Conservation (phyloP, 2,329 filamentous ascomycete species). For the Aphanocladium album region DNA sequence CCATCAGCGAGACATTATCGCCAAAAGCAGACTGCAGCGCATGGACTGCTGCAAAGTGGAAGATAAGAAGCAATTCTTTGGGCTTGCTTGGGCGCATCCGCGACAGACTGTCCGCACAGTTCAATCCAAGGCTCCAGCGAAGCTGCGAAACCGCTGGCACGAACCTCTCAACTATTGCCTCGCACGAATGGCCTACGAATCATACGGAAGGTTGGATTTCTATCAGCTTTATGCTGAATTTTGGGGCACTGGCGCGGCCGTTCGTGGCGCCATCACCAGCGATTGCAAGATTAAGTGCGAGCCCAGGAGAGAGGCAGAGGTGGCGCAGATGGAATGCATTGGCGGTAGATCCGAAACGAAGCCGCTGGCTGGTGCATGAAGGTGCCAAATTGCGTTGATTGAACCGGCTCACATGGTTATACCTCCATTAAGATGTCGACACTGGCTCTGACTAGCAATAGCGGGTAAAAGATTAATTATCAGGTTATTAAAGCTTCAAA, state of each 20-base stretch:
- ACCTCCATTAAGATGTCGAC: background rate
- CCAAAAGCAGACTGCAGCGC: conserved; percentile 7
- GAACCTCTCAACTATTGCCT: conserved; percentile 14
- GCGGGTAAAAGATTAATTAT: background rate
- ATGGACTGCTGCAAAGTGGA: background rate
- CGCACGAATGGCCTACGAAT: conserved; percentile 7
- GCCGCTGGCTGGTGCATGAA: background rate
- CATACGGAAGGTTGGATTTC: background rate
- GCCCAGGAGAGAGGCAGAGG: background rate
- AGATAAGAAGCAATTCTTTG: conserved; percentile 8
- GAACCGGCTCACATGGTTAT: background rate
- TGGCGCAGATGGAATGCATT: background rate
- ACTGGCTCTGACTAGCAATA: background rate
- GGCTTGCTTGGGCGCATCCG: background rate
- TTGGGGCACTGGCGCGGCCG: background rate
- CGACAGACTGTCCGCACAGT: background rate
- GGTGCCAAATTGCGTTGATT: background rate
- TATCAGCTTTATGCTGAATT: background rate
- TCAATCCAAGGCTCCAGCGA: background rate
- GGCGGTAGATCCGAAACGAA: no score
- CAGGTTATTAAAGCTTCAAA: background rate
- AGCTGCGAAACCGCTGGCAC: conserved; percentile 15
- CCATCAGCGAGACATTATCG: conserved; percentile 18
- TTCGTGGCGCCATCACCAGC: no score
- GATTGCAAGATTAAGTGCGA: background rate